Evolutionary conservation across 352 stramenopile genomes (phyloP).

Genomic region (Phytophthora constricta): DNA sequence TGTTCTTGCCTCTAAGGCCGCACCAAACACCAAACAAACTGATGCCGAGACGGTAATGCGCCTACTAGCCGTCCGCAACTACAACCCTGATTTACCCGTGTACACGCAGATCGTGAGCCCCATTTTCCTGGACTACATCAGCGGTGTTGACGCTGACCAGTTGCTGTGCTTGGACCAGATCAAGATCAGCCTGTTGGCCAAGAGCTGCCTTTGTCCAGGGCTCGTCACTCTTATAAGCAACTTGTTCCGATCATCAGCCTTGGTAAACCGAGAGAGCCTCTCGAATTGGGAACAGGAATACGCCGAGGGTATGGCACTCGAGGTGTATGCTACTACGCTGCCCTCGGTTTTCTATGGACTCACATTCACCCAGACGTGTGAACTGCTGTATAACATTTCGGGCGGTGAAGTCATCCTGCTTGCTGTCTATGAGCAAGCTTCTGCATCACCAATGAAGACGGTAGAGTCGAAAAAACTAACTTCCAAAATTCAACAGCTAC

Average conservation of each 20-base stretch:
- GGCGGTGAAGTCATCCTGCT: conserved; percentile 68
- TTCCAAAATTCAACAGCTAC: conserved; percentile 19
- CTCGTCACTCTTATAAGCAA: conserved; percentile 71
- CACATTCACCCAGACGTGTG: conserved; percentile 59
- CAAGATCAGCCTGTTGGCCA: conserved; percentile 69
- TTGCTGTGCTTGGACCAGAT: conserved; percentile 68
- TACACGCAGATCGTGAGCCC: conserved; percentile 69
- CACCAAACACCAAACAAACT: conserved; percentile 40
- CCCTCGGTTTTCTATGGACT: conserved; percentile 53
- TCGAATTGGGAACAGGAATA: conserved; percentile 61
- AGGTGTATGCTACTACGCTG: conserved; percentile 63
- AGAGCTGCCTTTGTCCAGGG: conserved; percentile 66
- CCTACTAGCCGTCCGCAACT: conserved; percentile 67
- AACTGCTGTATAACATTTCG: conserved; percentile 62
- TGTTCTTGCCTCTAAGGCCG: conserved; percentile 58
- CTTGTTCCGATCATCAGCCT: conserved; percentile 54
- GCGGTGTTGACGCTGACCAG: conserved; percentile 57
- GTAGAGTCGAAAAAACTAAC: conserved; percentile 1
- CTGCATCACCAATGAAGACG: neutral
- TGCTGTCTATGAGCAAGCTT: conserved; percentile 45
- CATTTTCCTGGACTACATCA: conserved; percentile 66
- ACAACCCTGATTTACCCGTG: conserved; percentile 60
- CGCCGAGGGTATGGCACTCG: conserved; percentile 55
- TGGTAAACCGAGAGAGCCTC: conserved; percentile 31
- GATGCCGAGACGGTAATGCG: conserved; percentile 67